phyloP scores from a whole-genome alignment of 805 yeast genomes.

The Schwanniomyces vanrijiae region DNA sequence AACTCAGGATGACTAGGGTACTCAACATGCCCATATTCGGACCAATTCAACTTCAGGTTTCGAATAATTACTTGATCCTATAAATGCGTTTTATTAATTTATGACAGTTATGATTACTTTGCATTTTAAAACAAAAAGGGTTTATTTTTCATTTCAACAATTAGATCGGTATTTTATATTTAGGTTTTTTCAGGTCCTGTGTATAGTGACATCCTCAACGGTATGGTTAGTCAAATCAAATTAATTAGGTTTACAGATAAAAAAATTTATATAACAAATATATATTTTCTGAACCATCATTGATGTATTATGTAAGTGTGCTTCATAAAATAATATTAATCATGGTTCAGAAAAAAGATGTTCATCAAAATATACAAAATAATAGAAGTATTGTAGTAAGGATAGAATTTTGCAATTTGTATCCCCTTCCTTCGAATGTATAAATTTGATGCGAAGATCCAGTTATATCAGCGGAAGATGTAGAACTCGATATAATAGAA shows the following conservation, averaged over 20 bases:
- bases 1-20: conserved; percentile 15
- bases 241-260: background rate
- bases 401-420: background rate
- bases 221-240: conserved; percentile 28
- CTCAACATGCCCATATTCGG: conserved; percentile 33
- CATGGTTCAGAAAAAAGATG: background rate
- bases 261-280: background rate
- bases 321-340: too few species aligned
- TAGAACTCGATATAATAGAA: background rate
- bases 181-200: conserved; percentile 24
- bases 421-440: conserved; percentile 8
- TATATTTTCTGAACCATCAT: background rate
- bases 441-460: background rate
- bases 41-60: conserved; percentile 24
- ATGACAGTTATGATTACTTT: conserved; percentile 12
- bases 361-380: background rate
- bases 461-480: background rate
- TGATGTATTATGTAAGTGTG: background rate
- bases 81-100: conserved; percentile 16
- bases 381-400: background rate
- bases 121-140: conserved; percentile 2
- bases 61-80: conserved; percentile 9
- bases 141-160: conserved; percentile 28
- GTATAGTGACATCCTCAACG: conserved; percentile 52
- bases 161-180: conserved; percentile 13